Conservation (phyloP, 106 monocot genomes). For the Narthecium ossifragum region DNA sequence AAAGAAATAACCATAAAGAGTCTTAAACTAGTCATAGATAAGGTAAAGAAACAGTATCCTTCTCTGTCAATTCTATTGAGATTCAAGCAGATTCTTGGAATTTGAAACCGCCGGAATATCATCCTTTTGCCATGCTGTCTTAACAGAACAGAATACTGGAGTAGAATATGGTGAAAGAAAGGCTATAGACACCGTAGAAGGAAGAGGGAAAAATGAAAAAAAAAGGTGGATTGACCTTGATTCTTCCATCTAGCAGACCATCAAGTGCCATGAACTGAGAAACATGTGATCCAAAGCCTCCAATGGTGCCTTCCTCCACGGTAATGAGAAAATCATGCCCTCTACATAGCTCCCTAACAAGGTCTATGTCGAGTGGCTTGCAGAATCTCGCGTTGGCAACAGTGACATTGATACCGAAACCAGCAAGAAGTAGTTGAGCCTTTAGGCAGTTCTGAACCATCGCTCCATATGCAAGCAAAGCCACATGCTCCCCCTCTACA, state of each 20-base stretch:
- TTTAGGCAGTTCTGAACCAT: constrained; percentile 79
- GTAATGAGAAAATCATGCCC: constrained; percentile 65
- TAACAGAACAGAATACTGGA: background rate
- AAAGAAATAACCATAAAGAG: no score
- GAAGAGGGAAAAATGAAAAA: background rate
- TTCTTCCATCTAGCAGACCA: constrained; percentile 58
- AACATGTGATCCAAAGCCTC: constrained; percentile 82
- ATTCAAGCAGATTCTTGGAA: no score
- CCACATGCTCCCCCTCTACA: constrained; percentile 49
- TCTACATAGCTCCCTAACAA: constrained; percentile 47
- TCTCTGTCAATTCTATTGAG: no score
- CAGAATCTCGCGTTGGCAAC: constrained; percentile 85
- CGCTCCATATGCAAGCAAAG: constrained; percentile 66
- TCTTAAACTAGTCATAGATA: no score
- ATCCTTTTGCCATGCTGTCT: background rate
- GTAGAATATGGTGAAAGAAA: background rate
- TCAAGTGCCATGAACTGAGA: constrained; percentile 75
- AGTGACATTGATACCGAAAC: constrained; percentile 48
- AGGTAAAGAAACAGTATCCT: no score
- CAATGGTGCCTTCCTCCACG: constrained; percentile 77
- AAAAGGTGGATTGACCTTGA: constrained; percentile 32
- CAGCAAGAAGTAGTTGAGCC: constrained; percentile 48
- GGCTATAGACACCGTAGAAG: background rate
- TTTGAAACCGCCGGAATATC: no score
- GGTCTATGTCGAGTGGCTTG: constrained; percentile 82